These are phyloP conservation scores for Boletellus sp. DNA, from an alignment of 768 basidiomycete genomes.

Conservation along the genomic window DNA sequence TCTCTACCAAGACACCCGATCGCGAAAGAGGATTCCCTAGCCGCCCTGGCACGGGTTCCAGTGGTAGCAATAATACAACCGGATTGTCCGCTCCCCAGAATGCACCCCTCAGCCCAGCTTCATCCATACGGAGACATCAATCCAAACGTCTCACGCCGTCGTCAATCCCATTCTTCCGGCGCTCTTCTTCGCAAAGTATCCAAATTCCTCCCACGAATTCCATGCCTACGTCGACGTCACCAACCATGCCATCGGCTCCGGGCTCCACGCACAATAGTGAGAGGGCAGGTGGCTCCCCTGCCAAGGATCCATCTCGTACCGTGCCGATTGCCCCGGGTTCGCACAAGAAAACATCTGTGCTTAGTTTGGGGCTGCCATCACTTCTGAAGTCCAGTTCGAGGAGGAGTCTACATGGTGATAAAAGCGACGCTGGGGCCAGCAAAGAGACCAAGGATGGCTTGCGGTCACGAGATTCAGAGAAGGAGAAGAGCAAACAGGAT, in stretches of 20 bases:
- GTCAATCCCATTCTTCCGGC: slow-evolving; percentile 90
- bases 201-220: slow-evolving; percentile 50
- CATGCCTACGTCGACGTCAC: slow-evolving; percentile 42
- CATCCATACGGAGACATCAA: slow-evolving; percentile 63
- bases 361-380: slow-evolving; percentile 77
- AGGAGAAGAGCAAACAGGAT: slow-evolving; percentile 65
- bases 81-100: slow-evolving; percentile 50
- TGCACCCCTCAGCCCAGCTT: slow-evolving; percentile 68
- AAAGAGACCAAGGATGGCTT: slow-evolving; percentile 56
- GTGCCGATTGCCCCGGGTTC: slow-evolving; percentile 57
- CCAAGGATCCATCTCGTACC: slow-evolving; percentile 48
- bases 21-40: slow-evolving; percentile 47
- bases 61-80: slow-evolving; percentile 65
- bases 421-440: slow-evolving; percentile 34
- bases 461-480: slow-evolving; percentile 41
- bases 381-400: slow-evolving; percentile 83
- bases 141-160: slow-evolving; percentile 83
- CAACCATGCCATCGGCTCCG: slow-evolving; percentile 51
- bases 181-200: slow-evolving; percentile 87
- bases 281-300: slow-evolving; percentile 48
- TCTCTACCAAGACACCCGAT: slow-evolving; percentile 61
- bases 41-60: slow-evolving; percentile 73
- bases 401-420: slow-evolving; percentile 69
- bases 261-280: slow-evolving; percentile 38
- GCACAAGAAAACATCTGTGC: slow-evolving; percentile 78